Conservation (phyloP, 306 rosid genomes). For the Fragaria nilgerrensis region DNA sequence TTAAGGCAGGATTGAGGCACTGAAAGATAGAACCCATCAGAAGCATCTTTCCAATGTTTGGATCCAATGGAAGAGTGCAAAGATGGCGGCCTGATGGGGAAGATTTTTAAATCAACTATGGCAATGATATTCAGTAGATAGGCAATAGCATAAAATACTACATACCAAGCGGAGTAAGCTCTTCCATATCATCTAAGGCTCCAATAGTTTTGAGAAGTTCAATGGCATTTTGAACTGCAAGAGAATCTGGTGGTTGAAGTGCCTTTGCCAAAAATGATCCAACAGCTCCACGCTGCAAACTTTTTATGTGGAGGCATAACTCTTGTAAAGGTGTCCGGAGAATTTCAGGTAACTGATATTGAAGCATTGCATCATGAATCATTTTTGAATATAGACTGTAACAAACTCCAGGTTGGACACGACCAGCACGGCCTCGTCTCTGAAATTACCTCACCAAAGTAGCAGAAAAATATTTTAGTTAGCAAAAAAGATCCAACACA, state of each 20-base stretch:
- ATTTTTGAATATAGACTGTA: conserved; percentile 84
- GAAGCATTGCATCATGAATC: conserved; percentile 82
- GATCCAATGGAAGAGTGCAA: conserved; percentile 92
- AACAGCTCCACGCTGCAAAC: conserved; percentile 87
- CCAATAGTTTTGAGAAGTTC: conserved; percentile 94
- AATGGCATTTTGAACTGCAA: conserved; percentile 89
- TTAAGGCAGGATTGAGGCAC: conserved; percentile 90
- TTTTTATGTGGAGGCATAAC: conserved; percentile 89
- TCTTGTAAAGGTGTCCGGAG: conserved; percentile 97
- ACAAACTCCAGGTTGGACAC: conserved; percentile 96
- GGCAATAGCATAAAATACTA: conserved; percentile 24
- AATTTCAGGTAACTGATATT: conserved; percentile 91
- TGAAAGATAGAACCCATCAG: conserved; percentile 97
- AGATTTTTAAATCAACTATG: conserved; percentile 23
- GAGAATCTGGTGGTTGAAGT: conserved; percentile 95
- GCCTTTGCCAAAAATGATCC: conserved; percentile 91
- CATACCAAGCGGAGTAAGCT: conserved; percentile 90
- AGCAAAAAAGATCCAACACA: neutral
- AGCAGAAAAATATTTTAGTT: neutral
- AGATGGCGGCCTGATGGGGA: conserved; percentile 72
- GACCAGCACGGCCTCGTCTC: conserved; percentile 99
- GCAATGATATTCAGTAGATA: conserved; percentile 19
- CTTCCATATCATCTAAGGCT: conserved; percentile 79
- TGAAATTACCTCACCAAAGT: conserved; percentile 39
- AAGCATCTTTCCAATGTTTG: conserved; percentile 98